Percentiles rank a stretch among this genome's conserved stretches.
Conservation (phyloP, 2,329 filamentous ascomycete species). For the Calonectria pauciramosa region DNA sequence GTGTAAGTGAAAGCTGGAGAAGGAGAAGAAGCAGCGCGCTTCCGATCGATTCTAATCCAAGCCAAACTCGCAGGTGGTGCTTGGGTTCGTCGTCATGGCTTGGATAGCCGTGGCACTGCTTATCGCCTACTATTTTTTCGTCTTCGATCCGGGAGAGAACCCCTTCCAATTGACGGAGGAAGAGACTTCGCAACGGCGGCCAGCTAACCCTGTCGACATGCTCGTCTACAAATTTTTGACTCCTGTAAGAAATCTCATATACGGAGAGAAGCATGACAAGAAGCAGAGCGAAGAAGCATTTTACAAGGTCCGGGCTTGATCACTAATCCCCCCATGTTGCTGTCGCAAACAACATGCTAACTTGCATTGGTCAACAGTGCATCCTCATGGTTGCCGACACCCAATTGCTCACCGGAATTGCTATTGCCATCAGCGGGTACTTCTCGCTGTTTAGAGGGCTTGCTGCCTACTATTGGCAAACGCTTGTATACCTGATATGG, state of each 20-base stretch:
- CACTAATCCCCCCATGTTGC: no score
- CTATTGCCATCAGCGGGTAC: constrained; percentile 11
- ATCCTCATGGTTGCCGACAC: constrained; percentile 10
- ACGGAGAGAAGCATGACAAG: background rate
- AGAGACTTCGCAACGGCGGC: background rate
- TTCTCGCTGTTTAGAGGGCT: background rate
- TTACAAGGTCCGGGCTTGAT: background rate
- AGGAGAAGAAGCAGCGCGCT: background rate
- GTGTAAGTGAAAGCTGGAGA: background rate
- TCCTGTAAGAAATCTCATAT: background rate
- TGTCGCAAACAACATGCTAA: background rate
- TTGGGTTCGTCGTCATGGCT: background rate
- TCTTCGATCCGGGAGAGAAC: background rate
- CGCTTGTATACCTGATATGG: background rate
- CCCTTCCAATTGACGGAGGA: background rate
- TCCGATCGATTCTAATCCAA: background rate
- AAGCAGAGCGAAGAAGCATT: background rate
- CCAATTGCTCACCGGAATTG: constrained; percentile 10
- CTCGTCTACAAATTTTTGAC: background rate
- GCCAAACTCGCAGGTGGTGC: background rate
- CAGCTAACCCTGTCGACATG: background rate
- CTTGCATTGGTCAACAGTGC: background rate
- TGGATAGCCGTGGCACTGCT: background rate
- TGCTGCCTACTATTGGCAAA: constrained; percentile 3
- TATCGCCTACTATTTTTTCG: background rate